These are phyloP conservation scores for Sphagnum contortum DNA, from an alignment of 225 moss, liverwort and hornwort genomes.

Conservation along the genomic window DNA sequence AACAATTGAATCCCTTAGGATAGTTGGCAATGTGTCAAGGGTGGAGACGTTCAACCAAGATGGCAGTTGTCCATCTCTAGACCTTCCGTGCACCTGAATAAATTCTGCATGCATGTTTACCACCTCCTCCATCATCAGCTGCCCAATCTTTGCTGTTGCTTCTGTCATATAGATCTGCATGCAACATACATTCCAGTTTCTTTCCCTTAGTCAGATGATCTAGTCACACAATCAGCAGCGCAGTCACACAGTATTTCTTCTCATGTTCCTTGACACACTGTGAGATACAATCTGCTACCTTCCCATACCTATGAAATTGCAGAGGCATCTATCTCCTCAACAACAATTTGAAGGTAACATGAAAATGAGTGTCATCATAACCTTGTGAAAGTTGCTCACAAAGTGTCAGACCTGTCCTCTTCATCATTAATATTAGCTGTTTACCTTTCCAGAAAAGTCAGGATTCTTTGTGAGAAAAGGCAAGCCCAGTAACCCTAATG, in stretches of 20 bases:
- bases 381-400: too few species aligned
- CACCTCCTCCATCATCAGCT: conserved; percentile 96
- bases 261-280: too few species aligned
- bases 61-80: conserved; percentile 28
- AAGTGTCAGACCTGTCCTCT: too few species aligned
- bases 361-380: too few species aligned
- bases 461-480: conserved; percentile 73
- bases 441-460: conserved; percentile 73
- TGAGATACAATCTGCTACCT: too few species aligned
- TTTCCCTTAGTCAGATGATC: too few species aligned
- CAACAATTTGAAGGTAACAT: too few species aligned
- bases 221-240: too few species aligned
- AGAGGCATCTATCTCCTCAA: too few species aligned
- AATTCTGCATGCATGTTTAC: conserved; percentile 66
- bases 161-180: conserved; percentile 82
- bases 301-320: too few species aligned
- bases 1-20: conserved; percentile 17
- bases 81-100: conserved; percentile 36
- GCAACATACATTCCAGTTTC: not conserved
- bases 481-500: conserved; percentile 84
- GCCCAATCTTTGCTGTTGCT: conserved; percentile 80
- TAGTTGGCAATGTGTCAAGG: conserved; percentile 22
- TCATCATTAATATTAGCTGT: too few species aligned
- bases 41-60: conserved; percentile 57
- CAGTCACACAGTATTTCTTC: too few species aligned